Base-by-base conservation (phyloP, 331 rosid species). In the Acacia pycnantha region DNA sequence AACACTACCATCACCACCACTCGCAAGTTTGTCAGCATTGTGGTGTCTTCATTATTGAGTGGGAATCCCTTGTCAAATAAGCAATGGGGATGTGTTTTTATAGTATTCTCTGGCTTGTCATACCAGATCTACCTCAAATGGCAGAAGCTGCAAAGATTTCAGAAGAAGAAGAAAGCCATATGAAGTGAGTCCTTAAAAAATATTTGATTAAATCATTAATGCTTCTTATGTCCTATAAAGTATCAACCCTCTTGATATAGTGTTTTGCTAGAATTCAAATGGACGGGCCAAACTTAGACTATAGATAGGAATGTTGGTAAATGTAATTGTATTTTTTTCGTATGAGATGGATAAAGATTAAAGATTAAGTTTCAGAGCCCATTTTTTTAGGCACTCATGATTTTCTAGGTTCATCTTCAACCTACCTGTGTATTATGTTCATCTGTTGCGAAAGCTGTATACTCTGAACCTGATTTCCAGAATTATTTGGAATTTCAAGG, bases 1-100 rank as follows among this genome's bases (percentile, higher is more conserved):
- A 93, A 95, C 78, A 95, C 98, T 74, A 95, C 98, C 84, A 93
- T 95, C 84, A 95, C 98, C 19, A 95, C 98, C 27, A 95, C 98
- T 62, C 98, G 98, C 86, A 95, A 95, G 81, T 95, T 95, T 67
- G 98, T 93, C 7, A 95, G 98, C 88, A 95, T 93, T 35, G 98
- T 95, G 77, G 90, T 93, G 59, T 95, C 98, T 41, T 95, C 98
- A 8, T 27, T 95, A 84, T 88, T 95, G 81, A 95, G 98, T 67
- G 98, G 98, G 58, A 95, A 95, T 77, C 97, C 98, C 82, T 82
- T 95, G 26, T 95, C 98, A 68, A 68, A 88, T 8, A 93, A 92
- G 86, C 98, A 95, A 80, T 95, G 98, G 98, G 92, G 93, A 13
- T 95, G 97, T 62, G 98, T 95, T 62, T 72, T 61, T 33, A 87